A percentile compares a stretch with the other conserved stretches of the same genome.
phyloP scores from a whole-genome alignment of 2,329 filamentous ascomycete species.

The Falciphora oryzae region DNA sequence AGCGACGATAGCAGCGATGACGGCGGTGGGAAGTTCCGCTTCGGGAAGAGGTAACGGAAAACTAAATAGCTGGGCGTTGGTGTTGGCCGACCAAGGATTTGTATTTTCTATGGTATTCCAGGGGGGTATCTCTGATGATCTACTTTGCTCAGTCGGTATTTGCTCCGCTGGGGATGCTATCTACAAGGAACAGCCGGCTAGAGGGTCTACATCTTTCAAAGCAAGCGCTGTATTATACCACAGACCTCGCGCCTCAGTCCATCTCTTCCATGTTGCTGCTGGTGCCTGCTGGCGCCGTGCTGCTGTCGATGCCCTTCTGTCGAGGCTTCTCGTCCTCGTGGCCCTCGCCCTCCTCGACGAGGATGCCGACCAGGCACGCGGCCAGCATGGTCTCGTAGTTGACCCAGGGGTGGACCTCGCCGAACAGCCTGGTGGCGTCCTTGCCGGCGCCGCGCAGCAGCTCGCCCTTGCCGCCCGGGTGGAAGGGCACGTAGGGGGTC shows the following conservation, averaged over 20 bases:
- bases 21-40: conserved; percentile 51
- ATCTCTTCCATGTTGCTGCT: conserved; percentile 50
- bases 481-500: conserved; percentile 80
- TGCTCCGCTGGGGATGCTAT: not conserved
- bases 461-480: conserved; percentile 80
- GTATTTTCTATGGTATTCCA: not conserved
- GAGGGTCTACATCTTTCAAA: not conserved
- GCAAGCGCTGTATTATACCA: not conserved
- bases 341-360: conserved; percentile 52
- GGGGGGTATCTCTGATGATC: conserved; percentile 3
- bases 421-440: conserved; percentile 59
- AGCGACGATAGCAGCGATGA: conserved; percentile 51
- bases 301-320: not conserved
- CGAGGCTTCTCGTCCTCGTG: conserved; percentile 22
- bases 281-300: conserved; percentile 11
- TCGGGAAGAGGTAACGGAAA: conserved; percentile 39
- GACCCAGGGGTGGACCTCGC: conserved; percentile 65
- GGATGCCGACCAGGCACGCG: conserved; percentile 56
- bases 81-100: not conserved
- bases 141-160: not conserved
- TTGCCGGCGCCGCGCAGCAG: conserved; percentile 56
- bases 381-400: conserved; percentile 66
- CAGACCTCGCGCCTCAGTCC: conserved; percentile 36
- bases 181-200: not conserved
- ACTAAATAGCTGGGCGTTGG: not conserved